phyloP scores from a whole-genome alignment of 768 basidiomycete genomes.

The Agaricus blazei region DNA sequence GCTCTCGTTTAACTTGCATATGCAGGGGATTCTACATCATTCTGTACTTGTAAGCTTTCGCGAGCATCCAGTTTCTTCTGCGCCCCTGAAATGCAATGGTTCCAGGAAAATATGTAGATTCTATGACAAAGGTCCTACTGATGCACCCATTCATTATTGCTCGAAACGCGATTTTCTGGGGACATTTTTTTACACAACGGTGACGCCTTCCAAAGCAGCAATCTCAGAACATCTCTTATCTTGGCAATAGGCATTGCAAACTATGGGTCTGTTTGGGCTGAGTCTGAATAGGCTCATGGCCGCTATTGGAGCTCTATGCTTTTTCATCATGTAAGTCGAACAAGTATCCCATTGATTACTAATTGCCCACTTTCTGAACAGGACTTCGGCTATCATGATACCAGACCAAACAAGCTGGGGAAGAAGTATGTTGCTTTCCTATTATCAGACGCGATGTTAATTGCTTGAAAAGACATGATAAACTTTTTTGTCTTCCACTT shows the following conservation, averaged over 20 bases:
- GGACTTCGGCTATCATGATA: conserved; percentile 34
- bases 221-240: neutral
- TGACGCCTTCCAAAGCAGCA: conserved; percentile 14
- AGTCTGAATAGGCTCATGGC: conserved; percentile 65
- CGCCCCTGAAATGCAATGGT: conserved; percentile 4
- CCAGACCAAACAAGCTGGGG: conserved; percentile 28
- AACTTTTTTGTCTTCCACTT: conserved; percentile 75
- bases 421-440: conserved; percentile 25
- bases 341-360: neutral
- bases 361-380: conserved; percentile 10
- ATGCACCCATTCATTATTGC: conserved; percentile 19
- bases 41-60: conserved; percentile 37
- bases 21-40: conserved; percentile 56
- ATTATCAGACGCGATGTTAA: neutral
- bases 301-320: conserved; percentile 47
- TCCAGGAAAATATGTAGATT: conserved; percentile 36
- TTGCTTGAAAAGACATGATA: conserved; percentile 42
- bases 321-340: conserved; percentile 44
- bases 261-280: conserved; percentile 68
- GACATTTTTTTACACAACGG: conserved; percentile 45
- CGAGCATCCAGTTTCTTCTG: conserved; percentile 30
- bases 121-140: conserved; percentile 19
- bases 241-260: conserved; percentile 43
- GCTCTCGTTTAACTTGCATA: conserved; percentile 11
- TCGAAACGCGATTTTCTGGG: conserved; percentile 41